Evolutionary conservation across 768 basidiomycete species (phyloP).

Genomic region (Obba rivulosa): DNA sequence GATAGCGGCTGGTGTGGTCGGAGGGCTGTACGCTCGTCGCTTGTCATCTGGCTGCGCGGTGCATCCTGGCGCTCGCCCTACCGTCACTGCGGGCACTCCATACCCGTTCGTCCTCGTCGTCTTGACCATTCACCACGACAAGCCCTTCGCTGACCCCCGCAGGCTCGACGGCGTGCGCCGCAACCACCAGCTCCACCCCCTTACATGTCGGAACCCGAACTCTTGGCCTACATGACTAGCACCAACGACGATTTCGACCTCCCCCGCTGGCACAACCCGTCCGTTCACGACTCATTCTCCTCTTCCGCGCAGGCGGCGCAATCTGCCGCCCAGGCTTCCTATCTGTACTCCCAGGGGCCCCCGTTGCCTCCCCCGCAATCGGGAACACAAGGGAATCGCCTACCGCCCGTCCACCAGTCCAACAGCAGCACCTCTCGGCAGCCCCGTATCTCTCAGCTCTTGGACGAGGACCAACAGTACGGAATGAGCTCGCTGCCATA

Average conservation of each 20-base stretch:
- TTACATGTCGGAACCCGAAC: constrained; percentile 70
- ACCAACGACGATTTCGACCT: constrained; percentile 79
- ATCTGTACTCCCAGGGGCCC: constrained; percentile 42
- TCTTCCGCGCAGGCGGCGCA: constrained; percentile 62
- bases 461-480: constrained; percentile 56
- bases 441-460: constrained; percentile 59
- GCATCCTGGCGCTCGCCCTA: constrained; percentile 14
- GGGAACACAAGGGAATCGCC: constrained; percentile 28
- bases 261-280: constrained; percentile 49
- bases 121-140: constrained; percentile 10
- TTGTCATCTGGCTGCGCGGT: no score
- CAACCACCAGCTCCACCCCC: constrained; percentile 1
- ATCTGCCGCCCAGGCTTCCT: constrained; percentile 39
- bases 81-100: constrained; percentile 12
- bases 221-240: constrained; percentile 62
- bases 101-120: constrained; percentile 13
- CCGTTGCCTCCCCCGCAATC: constrained; percentile 44
- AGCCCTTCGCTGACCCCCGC: neutral
- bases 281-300: constrained; percentile 38
- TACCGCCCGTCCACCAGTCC: constrained; percentile 47
- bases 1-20: constrained; percentile 1
- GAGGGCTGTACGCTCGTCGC: no score
- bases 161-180: constrained; percentile 1
- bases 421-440: constrained; percentile 41
- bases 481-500: constrained; percentile 41